A percentile compares a stretch with the other conserved stretches of the same genome.
Conservation (phyloP, 169 alveolate species). For the Amoebophrya sp. region DNA sequence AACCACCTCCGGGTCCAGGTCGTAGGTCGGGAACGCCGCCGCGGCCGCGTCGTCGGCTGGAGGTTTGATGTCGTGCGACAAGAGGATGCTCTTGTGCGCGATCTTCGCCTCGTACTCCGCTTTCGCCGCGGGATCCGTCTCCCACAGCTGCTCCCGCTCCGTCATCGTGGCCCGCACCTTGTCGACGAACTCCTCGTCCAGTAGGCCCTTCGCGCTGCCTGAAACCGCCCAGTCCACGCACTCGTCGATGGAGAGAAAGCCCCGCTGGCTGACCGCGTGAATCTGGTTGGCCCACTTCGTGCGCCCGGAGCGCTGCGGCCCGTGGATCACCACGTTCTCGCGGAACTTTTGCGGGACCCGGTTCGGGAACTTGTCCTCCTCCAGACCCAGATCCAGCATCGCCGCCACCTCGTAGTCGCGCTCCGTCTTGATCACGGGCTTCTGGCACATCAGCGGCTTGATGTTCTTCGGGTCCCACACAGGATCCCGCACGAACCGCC, state of each 20-base stretch:
- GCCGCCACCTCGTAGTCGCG: constrained; percentile 17
- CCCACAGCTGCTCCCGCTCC: constrained; percentile 27
- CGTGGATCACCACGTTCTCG: background rate
- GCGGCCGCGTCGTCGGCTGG: background rate
- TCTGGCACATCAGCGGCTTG: background rate
- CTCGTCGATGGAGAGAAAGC: background rate
- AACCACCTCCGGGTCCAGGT: background rate
- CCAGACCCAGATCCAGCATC: background rate
- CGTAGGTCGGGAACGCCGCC: background rate
- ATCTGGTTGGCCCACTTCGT: constrained; percentile 17
- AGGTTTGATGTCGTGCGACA: background rate
- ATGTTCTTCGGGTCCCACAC: constrained; percentile 1
- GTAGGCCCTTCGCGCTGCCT: background rate
- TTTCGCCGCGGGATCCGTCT: background rate
- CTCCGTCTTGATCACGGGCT: constrained; percentile 7
- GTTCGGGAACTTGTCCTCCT: background rate
- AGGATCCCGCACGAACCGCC: background rate
- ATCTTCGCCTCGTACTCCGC: constrained; percentile 25
- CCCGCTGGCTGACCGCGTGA: background rate
- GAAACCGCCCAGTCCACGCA: background rate
- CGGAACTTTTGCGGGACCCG: background rate
- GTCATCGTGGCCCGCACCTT: background rate
- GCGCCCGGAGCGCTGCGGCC: background rate
- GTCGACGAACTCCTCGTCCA: background rate
- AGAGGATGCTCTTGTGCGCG: background rate